Base-by-base conservation (phyloP, 2,329 filamentous ascomycete species). In the Curvularia verruculosa region DNA sequence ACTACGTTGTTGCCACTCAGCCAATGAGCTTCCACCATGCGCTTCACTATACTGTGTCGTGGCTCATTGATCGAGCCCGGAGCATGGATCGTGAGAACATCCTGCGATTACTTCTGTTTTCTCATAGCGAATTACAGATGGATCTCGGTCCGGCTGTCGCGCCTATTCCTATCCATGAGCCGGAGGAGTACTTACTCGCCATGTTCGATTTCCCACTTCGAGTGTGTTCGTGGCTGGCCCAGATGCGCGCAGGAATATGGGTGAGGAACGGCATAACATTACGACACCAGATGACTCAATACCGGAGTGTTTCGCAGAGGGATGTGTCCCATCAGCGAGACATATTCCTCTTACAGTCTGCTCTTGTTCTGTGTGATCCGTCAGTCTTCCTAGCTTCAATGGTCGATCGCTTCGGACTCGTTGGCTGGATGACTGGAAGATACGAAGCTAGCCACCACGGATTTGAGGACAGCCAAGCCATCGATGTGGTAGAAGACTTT, bases 241-340 rank as follows among this genome's bases (percentile, higher is more conserved):
- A 99, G 79, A 98, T 99, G 87, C 96, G 96, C 75, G 92, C 94
- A 18, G 91, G 92, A 49, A 96, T 98, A 88, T 99, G 96, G 95
- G 94, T 99, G 61, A 88, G 95, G 54, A 99, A 99, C 72, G 95
- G 95, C 2, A 92, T 99, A 71, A 98, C 94, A 68, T 84, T 99
- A 49, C 87, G 94, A 37, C 95, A 99, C 74, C 95, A 99, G 77
- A 95, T 96, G 74, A 90, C 90, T 50, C 95, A 93, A 18, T 99
- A 99, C 74, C 88, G 92, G 15, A 93, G 92, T 39, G 92, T 97
- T 13, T 87, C 87, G 10, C 91, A 96, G 69, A 85, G 95, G 64
- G 95, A 99, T 75, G 90, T 97, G 19, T 92, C 92, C 1, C 94
- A 97, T 70, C 94, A 97, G 68, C 87, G 95, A 56, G 96, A 99